Evolutionary conservation across 2,329 filamentous ascomycete genomes (phyloP), one percentile per base, ranked within the genome.

Genomic region (Septoria petroselini): DNA sequence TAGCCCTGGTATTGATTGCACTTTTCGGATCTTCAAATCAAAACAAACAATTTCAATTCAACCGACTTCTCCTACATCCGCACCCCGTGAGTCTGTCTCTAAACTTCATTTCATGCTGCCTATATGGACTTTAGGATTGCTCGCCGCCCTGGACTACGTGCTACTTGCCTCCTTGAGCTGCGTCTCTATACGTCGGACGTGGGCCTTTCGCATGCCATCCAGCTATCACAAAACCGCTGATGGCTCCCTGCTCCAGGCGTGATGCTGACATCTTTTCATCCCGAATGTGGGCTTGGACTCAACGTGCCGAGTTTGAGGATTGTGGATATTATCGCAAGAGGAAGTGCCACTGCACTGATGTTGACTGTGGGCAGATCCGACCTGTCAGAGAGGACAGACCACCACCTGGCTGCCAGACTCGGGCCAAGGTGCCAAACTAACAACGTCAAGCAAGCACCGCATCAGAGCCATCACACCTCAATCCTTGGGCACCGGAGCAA

Each of bases 171-270:
- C n/a, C n/a, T n/a, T n/a, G n/a, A n/a, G n/a, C n/a, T n/a, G n/a
- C n/a, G n/a, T n/a, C n/a, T n/a, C n/a, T n/a, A n/a, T n/a, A n/a
- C n/a, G n/a, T n/a, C n/a, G n/a, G n/a, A n/a, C n/a, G n/a, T n/a
- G n/a, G n/a, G n/a, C n/a, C n/a, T n/a, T n/a, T n/a, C n/a, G n/a
- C n/a, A 60, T 1, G 69, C 74, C 27, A 58, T 53, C 2, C 27
- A 59, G 15, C 48, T 66, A 9, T 74, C 72, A 2, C 73, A 76
- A 8, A 76, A 76, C 56, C n/a, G 76, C 71, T 18, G 71, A 67
- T 9, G 71, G 72, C 1, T 74, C 75, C 53, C 60, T 76, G 2
- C 65, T 76, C 3, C 59, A 68, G 33, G 66, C 70, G n/a, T n/a
- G n/a, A n/a, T n/a, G n/a, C n/a, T n/a, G n/a, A n/a, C n/a, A 0